These are phyloP conservation scores for Erigeron philadelphicus DNA, from an alignment of 140 eudicot species.

Conservation along the genomic window DNA sequence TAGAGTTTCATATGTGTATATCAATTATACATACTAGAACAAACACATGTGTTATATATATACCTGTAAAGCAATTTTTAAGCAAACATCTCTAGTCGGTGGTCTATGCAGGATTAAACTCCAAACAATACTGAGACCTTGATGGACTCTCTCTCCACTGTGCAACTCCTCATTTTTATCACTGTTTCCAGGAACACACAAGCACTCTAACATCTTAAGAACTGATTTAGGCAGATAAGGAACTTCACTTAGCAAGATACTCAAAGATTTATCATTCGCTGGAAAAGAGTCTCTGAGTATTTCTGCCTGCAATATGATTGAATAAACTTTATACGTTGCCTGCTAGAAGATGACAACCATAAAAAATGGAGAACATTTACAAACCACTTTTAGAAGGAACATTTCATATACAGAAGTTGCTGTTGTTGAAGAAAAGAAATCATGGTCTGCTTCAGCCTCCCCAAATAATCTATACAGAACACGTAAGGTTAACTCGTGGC, in stretches of 20 bases:
- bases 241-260: slow-evolving; percentile 78
- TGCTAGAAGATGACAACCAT: neutral
- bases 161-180: slow-evolving; percentile 63
- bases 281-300: slow-evolving; percentile 89
- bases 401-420: slow-evolving; percentile 86
- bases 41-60: neutral
- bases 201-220: slow-evolving; percentile 61
- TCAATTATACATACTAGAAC: neutral
- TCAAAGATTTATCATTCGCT: slow-evolving; percentile 82
- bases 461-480: slow-evolving; percentile 89
- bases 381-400: slow-evolving; percentile 88
- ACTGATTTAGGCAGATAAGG: slow-evolving; percentile 85
- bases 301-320: slow-evolving; percentile 62
- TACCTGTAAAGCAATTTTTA: slow-evolving; percentile 83
- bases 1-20: neutral
- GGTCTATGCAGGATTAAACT: slow-evolving; percentile 84
- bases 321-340: neutral
- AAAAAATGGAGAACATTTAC: slow-evolving; percentile 18
- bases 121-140: slow-evolving; percentile 95
- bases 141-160: slow-evolving; percentile 87
- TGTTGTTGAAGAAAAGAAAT: slow-evolving; percentile 81
- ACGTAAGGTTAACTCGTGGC: slow-evolving; percentile 94
- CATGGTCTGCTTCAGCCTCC: slow-evolving; percentile 90
- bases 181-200: slow-evolving; percentile 76
- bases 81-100: slow-evolving; percentile 67